These are phyloP conservation scores for Melaleuca alternifolia DNA, from an alignment of 345 rosid genomes.

Conservation along the genomic window DNA sequence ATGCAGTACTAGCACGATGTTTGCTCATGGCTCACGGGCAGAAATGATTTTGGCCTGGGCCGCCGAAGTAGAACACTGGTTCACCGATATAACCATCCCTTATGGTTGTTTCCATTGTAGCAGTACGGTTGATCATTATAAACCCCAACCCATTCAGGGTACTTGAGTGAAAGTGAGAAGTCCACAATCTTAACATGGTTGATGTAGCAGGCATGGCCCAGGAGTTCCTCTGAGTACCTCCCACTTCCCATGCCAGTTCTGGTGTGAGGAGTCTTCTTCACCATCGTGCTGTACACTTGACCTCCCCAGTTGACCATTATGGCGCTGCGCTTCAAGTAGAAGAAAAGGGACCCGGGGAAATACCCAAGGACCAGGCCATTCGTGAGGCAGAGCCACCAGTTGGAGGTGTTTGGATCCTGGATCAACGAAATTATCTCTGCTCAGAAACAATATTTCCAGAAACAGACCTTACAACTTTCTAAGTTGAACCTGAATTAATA, in stretches of 20 bases:
- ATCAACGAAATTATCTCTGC: background rate
- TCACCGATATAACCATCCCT: background rate
- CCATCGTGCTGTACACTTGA: constrained; percentile 33
- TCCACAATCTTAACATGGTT: constrained; percentile 27
- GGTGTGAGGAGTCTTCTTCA: constrained; percentile 37
- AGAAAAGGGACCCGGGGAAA: constrained; percentile 30
- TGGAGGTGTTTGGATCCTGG: constrained; percentile 26
- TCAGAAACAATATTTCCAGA: background rate
- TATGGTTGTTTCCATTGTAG: constrained; percentile 13
- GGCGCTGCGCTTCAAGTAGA: constrained; percentile 14
- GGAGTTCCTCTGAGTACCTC: background rate
- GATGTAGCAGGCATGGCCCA: constrained; percentile 14
- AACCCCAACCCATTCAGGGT: constrained; percentile 19
- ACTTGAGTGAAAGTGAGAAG: constrained; percentile 18
- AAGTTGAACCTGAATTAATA: background rate
- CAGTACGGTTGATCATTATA: constrained; percentile 13
- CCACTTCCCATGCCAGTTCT: constrained; percentile 53
- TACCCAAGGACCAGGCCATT: constrained; percentile 12
- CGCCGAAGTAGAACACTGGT: constrained; percentile 32
- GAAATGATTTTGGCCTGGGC: constrained; percentile 21
- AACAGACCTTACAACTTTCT: background rate
- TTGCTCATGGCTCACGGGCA: constrained; percentile 16
- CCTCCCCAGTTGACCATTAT: constrained; percentile 51
- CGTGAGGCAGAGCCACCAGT: constrained; percentile 39
- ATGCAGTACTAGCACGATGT: background rate